phyloP scores from a whole-genome alignment of 257 asterid genomes.

The Misopates orontium region DNA sequence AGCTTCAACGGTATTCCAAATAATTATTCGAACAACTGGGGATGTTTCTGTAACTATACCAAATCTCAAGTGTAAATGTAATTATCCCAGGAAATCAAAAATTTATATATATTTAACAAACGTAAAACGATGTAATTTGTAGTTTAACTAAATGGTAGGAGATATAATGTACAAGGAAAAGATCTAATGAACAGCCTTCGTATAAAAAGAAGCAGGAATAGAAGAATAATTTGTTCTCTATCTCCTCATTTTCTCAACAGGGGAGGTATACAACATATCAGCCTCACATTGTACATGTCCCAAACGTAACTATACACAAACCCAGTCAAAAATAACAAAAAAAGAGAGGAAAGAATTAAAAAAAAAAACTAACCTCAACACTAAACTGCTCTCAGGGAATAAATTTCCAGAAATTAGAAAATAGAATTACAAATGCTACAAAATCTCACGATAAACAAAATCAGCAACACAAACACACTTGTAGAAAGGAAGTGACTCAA shows the following conservation, averaged over 20 bases:
- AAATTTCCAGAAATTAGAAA: constrained; percentile 1
- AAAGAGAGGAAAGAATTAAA: too few species aligned
- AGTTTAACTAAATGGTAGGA: too few species aligned
- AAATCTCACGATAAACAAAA: constrained; percentile 25
- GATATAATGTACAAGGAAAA: too few species aligned
- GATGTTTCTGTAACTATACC: too few species aligned
- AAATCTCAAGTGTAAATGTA: too few species aligned
- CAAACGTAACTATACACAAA: constrained; percentile 36
- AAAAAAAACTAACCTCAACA: constrained; percentile 30
- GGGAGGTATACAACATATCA: constrained; percentile 19
- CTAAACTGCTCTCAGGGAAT: constrained; percentile 15
- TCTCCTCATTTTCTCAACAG: constrained; percentile 21
- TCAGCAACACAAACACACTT: constrained; percentile 16
- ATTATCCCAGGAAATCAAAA: too few species aligned
- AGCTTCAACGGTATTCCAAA: too few species aligned
- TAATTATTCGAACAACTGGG: too few species aligned
- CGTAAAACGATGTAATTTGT: too few species aligned
- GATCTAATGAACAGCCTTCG: too few species aligned
- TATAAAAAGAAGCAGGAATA: neutral
- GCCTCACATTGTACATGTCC: constrained; percentile 27
- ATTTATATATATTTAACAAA: too few species aligned
- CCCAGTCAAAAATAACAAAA: neutral
- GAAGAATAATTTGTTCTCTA: neutral
- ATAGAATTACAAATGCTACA: constrained; percentile 24
- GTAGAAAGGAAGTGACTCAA: constrained; percentile 14